A percentile compares a stretch with the other conserved stretches of the same genome.
These are phyloP conservation scores for Microglena sp. DNA, from an alignment of 139 green algal species.

Conservation along the genomic window DNA sequence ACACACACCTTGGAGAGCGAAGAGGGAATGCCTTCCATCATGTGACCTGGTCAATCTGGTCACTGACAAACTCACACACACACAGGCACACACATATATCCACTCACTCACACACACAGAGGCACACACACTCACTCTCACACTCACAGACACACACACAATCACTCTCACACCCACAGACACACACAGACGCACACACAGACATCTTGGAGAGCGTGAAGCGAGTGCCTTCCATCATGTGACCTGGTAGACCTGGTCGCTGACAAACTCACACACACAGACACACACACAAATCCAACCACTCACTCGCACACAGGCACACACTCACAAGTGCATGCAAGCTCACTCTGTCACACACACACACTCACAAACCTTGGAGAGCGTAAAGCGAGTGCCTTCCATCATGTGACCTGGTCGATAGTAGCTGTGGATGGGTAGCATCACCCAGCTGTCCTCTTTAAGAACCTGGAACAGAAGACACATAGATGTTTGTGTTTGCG, in stretches of 20 bases:
- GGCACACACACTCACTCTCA: no score
- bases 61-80: no score
- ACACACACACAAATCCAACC: not conserved
- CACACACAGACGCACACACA: not conserved
- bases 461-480: constrained; percentile 8
- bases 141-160: not conserved
- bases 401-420: constrained; percentile 45
- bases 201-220: not conserved
- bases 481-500: not conserved
- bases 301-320: not conserved
- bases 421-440: constrained; percentile 71
- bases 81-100: not conserved
- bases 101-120: no score
- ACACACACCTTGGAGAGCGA: not conserved
- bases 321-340: no score
- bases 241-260: not conserved
- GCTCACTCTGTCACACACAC: not conserved
- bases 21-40: not conserved
- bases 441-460: constrained; percentile 69
- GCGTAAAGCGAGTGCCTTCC: constrained; percentile 84
- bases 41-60: no score
- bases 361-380: constrained; percentile 31
- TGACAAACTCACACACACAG: not conserved
- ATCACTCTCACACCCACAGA: not conserved
- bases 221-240: not conserved